A percentile compares a stretch with the other conserved stretches of the same genome.
Conservation (phyloP, 164 flowering plant species). For the Hamamelis virginiana region DNA sequence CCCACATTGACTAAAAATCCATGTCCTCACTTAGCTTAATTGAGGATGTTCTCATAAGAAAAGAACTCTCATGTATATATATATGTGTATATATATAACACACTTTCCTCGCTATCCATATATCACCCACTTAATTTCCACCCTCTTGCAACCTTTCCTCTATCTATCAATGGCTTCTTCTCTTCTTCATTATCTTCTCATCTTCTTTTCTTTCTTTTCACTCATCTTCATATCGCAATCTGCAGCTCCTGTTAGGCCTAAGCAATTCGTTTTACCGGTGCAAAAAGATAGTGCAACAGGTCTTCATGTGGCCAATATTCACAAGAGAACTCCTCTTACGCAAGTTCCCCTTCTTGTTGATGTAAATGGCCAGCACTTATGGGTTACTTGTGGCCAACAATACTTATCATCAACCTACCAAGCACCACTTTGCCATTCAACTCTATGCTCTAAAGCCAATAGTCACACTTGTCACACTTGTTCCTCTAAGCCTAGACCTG, state of each 20-base stretch:
- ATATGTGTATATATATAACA: background rate
- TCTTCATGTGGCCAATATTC: conserved; percentile 24
- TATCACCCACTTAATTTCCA: background rate
- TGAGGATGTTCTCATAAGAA: no score
- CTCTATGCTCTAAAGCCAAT: conserved; percentile 26
- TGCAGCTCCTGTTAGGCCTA: conserved; percentile 4
- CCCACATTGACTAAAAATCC: no score
- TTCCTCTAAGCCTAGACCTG: conserved; percentile 13
- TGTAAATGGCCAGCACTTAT: conserved; percentile 31
- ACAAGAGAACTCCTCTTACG: conserved; percentile 27
- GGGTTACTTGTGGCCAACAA: conserved; percentile 26
- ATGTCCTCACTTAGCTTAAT: no score
- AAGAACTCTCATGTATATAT: no score
- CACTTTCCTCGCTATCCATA: background rate
- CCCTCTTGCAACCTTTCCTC: background rate
- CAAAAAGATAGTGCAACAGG: conserved; percentile 13
- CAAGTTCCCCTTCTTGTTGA: conserved; percentile 29
- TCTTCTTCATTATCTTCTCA: background rate
- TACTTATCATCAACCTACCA: conserved; percentile 30
- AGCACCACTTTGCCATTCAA: conserved; percentile 30
- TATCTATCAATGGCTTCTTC: background rate
- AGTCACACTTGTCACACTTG: conserved; percentile 24
- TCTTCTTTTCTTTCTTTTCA: background rate
- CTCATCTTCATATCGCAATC: background rate
- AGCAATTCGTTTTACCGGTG: conserved; percentile 1